Evolutionary conservation across 495 filamentous ascomycete species (phyloP).

Genomic region (Aspergillus cristatus): DNA sequence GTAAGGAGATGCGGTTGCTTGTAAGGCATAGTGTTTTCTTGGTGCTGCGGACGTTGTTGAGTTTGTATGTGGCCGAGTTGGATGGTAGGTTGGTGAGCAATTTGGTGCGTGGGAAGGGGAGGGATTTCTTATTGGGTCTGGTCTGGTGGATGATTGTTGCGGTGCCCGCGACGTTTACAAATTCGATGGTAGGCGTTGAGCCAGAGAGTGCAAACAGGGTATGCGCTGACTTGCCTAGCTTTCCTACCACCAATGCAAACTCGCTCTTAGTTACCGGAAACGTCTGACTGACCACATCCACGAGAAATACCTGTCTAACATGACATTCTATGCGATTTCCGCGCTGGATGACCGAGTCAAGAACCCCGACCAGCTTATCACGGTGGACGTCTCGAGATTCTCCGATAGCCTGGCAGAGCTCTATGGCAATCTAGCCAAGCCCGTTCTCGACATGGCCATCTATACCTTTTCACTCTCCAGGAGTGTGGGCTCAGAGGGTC

Average conservation of each 20-base stretch:
- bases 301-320: constrained; percentile 82
- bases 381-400: constrained; percentile 92
- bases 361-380: constrained; percentile 96
- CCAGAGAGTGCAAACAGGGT: too few species aligned
- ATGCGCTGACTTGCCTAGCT: constrained; percentile 44
- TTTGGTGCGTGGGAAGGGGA: constrained; percentile 82
- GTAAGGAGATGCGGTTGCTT: constrained; percentile 77
- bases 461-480: constrained; percentile 90
- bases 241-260: constrained; percentile 94
- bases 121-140: constrained; percentile 78
- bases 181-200: constrained; percentile 78
- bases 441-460: constrained; percentile 86
- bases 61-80: constrained; percentile 91
- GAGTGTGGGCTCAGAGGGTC: constrained; percentile 87
- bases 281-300: constrained; percentile 89
- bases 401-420: constrained; percentile 90
- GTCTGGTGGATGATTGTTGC: constrained; percentile 99
- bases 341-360: constrained; percentile 96
- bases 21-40: constrained; percentile 83
- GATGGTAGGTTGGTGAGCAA: constrained; percentile 87
- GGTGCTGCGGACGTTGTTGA: constrained; percentile 80
- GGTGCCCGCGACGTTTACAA: constrained; percentile 95
- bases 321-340: constrained; percentile 96
- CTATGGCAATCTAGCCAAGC: constrained; percentile 97
- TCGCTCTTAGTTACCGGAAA: constrained; percentile 84